Conservation (phyloP, 2,329 filamentous ascomycete genomes). For the Fusarium staphyleae region DNA sequence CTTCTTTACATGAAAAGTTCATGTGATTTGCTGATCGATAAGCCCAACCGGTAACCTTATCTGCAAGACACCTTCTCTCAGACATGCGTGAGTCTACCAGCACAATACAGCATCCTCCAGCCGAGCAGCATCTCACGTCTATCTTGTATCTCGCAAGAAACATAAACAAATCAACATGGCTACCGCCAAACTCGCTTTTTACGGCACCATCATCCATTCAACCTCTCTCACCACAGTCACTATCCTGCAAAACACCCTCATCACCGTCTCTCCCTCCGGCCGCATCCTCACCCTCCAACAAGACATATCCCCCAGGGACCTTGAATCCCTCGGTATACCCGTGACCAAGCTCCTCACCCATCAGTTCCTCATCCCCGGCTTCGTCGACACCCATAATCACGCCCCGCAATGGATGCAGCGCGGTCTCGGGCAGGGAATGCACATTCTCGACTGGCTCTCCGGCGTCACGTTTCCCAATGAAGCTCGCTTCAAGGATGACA, state of each 20-base stretch:
- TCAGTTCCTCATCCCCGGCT: conserved; percentile 65
- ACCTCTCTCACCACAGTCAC: conserved; percentile 43
- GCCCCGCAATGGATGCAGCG: conserved; percentile 63
- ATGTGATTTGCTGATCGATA: too few species aligned
- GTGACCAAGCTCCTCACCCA: conserved; percentile 45
- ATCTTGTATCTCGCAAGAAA: not conserved
- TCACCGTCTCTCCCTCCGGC: conserved; percentile 40
- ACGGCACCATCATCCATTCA: conserved; percentile 54
- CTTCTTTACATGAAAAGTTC: too few species aligned
- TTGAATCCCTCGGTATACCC: conserved; percentile 9
- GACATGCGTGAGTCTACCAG: too few species aligned
- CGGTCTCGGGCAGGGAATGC: conserved; percentile 57
- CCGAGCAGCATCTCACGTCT: not conserved
- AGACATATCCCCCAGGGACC: conserved; percentile 8
- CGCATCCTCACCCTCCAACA: conserved; percentile 38
- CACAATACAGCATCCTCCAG: too few species aligned
- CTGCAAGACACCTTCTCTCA: too few species aligned
- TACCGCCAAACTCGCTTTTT: conserved; percentile 40
- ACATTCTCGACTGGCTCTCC: conserved; percentile 68
- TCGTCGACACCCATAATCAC: conserved; percentile 74
- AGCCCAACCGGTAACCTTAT: too few species aligned
- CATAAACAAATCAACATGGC: not conserved
- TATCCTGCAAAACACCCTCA: conserved; percentile 49
- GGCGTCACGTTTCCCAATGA: conserved; percentile 68
- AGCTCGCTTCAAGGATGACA: conserved; percentile 62